Conservation (phyloP, 768 basidiomycete species). For the Amanita muscaria region DNA sequence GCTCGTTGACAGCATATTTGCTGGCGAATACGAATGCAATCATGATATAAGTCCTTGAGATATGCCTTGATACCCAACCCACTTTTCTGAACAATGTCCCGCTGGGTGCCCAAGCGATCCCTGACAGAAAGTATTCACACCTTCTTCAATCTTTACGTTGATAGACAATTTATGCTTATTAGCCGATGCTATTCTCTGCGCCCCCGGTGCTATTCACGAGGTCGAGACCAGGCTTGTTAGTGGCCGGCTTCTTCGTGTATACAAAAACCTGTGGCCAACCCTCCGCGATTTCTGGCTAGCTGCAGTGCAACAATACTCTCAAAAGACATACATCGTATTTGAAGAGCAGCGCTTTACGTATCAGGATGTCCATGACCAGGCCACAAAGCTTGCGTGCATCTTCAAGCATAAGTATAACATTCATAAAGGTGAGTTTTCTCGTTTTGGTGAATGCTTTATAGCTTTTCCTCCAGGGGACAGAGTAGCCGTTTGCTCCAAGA, state of each 20-base stretch:
- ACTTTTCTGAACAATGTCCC: no score
- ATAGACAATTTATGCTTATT: not conserved
- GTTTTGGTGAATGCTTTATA: not conserved
- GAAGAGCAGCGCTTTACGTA: conserved; percentile 38
- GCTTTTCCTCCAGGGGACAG: conserved; percentile 24
- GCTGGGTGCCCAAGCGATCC: conserved; percentile 13
- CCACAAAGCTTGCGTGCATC: conserved; percentile 28
- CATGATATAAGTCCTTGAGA: conserved; percentile 8
- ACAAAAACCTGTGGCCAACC: conserved; percentile 43
- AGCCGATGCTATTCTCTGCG: conserved; percentile 30
- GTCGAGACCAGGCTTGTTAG: conserved; percentile 34
- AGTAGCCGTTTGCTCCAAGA: conserved; percentile 40
- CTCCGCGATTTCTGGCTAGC: conserved; percentile 41
- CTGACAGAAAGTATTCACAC: conserved; percentile 13
- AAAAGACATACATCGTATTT: conserved; percentile 40
- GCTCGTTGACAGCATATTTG: conserved; percentile 30
- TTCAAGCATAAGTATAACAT: conserved; percentile 35
- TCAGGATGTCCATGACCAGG: conserved; percentile 27
- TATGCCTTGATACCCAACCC: no score
- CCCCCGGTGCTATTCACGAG: conserved; percentile 33
- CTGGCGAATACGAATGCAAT: conserved; percentile 17
- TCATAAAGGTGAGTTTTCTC: conserved; percentile 29
- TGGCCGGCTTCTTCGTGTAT: conserved; percentile 37
- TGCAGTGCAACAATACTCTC: conserved; percentile 23
- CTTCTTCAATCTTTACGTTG: not conserved